A percentile compares a stretch with the other conserved stretches of the same genome.
phyloP scores from a whole-genome alignment of 768 basidiomycete species.

The Trametes sanguinea region DNA sequence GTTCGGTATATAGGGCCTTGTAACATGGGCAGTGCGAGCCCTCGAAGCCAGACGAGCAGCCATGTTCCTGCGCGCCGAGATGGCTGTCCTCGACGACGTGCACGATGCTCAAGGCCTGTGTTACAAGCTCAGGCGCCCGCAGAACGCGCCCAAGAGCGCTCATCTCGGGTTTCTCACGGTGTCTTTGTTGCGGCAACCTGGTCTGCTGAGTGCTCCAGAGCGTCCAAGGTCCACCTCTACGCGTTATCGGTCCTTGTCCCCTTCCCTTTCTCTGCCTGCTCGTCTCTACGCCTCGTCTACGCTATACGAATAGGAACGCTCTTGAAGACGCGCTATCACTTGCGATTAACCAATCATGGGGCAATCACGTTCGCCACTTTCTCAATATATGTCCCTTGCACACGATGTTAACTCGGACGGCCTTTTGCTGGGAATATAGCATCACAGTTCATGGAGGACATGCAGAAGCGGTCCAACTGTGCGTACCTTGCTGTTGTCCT shows the following conservation, averaged over 20 bases:
- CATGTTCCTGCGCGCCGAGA: slow-evolving; percentile 12
- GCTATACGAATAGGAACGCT: not conserved
- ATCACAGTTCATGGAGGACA: slow-evolving; percentile 97
- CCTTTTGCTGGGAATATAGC: slow-evolving; percentile 42
- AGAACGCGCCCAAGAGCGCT: not conserved
- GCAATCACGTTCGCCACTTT: slow-evolving; percentile 69
- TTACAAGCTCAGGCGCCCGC: slow-evolving; percentile 1
- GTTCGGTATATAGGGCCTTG: slow-evolving; percentile 14
- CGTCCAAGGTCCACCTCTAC: not conserved
- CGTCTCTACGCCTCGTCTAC: not conserved
- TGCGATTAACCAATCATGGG: slow-evolving; percentile 55
- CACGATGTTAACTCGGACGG: slow-evolving; percentile 12
- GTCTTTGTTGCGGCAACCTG: slow-evolving; percentile 17
- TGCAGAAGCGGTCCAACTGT: slow-evolving; percentile 98
- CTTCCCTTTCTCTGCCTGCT: not conserved
- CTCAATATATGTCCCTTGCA: not conserved
- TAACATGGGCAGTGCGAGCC: slow-evolving; percentile 10
- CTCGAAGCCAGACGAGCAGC: slow-evolving; percentile 6
- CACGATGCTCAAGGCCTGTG: slow-evolving; percentile 2
- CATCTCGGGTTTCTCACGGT: slow-evolving; percentile 20
- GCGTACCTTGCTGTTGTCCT: slow-evolving; percentile 36
- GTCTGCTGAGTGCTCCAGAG: not conserved
- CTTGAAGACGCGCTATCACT: not conserved
- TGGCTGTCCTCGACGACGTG: slow-evolving; percentile 20
- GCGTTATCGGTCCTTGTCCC: slow-evolving; percentile 10